Conservation (phyloP, 495 filamentous ascomycete genomes). For the Xylaria acuta region DNA sequence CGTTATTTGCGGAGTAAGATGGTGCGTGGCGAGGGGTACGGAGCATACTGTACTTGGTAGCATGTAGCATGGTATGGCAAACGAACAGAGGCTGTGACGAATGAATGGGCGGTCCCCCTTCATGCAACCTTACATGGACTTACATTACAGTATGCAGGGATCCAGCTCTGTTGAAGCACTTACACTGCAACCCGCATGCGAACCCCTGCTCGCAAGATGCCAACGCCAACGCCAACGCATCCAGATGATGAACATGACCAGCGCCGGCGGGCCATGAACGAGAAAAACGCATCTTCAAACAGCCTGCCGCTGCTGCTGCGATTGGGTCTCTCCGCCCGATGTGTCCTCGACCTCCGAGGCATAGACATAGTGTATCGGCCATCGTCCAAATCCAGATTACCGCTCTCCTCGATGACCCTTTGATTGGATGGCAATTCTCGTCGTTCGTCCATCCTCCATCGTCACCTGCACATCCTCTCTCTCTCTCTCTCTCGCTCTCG, state of each 20-base stretch:
- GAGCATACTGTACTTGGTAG: too few species aligned
- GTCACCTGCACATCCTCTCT: conserved; percentile 12
- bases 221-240: conserved; percentile 20
- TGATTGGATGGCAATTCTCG: conserved; percentile 20
- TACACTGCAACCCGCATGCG: conserved; percentile 24
- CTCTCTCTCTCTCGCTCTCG: too few species aligned
- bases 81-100: conserved; percentile 12
- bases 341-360: neutral
- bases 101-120: conserved; percentile 11
- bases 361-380: conserved; percentile 8
- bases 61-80: neutral
- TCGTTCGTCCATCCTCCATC: conserved; percentile 6
- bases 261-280: neutral
- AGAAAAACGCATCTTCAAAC: conserved; percentile 2
- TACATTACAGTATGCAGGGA: too few species aligned
- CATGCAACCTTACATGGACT: conserved; percentile 1
- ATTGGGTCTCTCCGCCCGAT: conserved; percentile 10
- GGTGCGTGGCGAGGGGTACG: neutral
- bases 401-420: neutral
- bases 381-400: neutral
- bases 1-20: conserved; percentile 11
- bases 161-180: conserved; percentile 3
- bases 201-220: conserved; percentile 24
- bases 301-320: neutral
- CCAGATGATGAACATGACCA: conserved; percentile 18